These are phyloP conservation scores for Cordyceps javanica DNA, from an alignment of 2,329 filamentous ascomycete species.

Conservation along the genomic window DNA sequence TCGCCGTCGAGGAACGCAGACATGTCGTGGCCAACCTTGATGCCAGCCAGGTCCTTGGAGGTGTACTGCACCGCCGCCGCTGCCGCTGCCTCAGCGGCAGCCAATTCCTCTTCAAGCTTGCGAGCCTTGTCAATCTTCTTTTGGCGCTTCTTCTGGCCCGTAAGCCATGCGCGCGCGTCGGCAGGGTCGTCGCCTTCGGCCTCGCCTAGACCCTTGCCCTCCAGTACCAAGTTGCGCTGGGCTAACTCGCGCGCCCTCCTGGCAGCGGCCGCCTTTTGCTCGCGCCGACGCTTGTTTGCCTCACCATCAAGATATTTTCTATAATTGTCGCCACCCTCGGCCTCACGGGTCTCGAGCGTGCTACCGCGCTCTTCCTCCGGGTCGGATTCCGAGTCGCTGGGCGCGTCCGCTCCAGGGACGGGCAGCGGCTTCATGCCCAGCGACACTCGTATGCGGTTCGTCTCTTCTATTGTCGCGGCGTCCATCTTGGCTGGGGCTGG, in stretches of 20 bases:
- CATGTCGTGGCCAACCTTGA: conserved; percentile 87
- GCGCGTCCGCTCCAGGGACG: conserved; percentile 58
- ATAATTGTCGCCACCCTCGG: conserved; percentile 68
- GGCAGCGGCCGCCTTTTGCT: conserved; percentile 74
- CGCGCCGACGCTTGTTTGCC: conserved; percentile 67
- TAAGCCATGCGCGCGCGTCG: conserved; percentile 82
- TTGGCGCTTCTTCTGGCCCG: conserved; percentile 85
- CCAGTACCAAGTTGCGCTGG: conserved; percentile 66
- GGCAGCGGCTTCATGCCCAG: conserved; percentile 87
- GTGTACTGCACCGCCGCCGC: conserved; percentile 67
- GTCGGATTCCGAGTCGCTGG: conserved; percentile 44
- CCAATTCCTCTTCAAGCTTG: conserved; percentile 67
- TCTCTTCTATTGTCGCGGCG: conserved; percentile 79
- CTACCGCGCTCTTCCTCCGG: conserved; percentile 65
- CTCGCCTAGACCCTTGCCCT: conserved; percentile 82
- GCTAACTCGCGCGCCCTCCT: conserved; percentile 83
- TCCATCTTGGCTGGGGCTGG: conserved; percentile 40
- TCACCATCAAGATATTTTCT: conserved; percentile 62
- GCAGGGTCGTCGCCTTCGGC: conserved; percentile 56
- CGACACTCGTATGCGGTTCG: conserved; percentile 83
- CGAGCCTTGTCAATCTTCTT: conserved; percentile 80
- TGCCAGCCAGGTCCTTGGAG: conserved; percentile 76
- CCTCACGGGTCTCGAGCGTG: conserved; percentile 77
- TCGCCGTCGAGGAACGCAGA: conserved; percentile 73
- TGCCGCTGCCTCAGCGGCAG: conserved; percentile 63